Conservation (phyloP, 345 rosid species). For the Sisymbrium altissimum region DNA sequence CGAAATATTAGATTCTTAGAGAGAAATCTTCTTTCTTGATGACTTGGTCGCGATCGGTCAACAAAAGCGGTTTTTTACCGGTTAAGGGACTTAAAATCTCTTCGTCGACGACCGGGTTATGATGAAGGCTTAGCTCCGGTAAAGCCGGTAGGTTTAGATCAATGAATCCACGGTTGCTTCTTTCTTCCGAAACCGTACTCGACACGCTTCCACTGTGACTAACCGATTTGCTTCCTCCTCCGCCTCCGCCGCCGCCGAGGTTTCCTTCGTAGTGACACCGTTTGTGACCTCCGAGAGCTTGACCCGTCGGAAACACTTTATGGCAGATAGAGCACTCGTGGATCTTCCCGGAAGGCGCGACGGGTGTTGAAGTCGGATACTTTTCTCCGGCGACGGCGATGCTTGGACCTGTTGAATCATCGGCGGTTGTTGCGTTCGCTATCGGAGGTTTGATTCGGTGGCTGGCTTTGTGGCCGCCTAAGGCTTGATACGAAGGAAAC, state of each 20-base stretch:
- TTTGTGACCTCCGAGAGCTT: slow-evolving; percentile 97
- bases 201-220: slow-evolving; percentile 44
- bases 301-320: slow-evolving; percentile 85
- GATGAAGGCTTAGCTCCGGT: slow-evolving; percentile 49
- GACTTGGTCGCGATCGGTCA: slow-evolving; percentile 34
- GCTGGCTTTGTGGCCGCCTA: slow-evolving; percentile 98
- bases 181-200: slow-evolving; percentile 46
- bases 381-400: slow-evolving; percentile 7
- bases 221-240: slow-evolving; percentile 24
- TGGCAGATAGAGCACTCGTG: slow-evolving; percentile 95
- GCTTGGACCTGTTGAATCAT: slow-evolving; percentile 22
- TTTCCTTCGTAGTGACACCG: slow-evolving; percentile 93
- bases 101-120: slow-evolving; percentile 33
- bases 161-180: slow-evolving; percentile 54
- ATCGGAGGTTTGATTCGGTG: slow-evolving; percentile 66
- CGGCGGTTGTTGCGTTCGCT: slow-evolving; percentile 19
- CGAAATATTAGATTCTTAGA: slow-evolving; percentile 11
- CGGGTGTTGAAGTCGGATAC: slow-evolving; percentile 7
- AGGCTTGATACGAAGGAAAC: slow-evolving; percentile 83
- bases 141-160: slow-evolving; percentile 84
- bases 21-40: slow-evolving; percentile 34
- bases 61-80: slow-evolving; percentile 58
- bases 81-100: slow-evolving; percentile 74
- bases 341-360: slow-evolving; percentile 40
- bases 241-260: slow-evolving; percentile 35